A percentile compares a stretch with the other conserved stretches of the same genome.
Evolutionary conservation across 257 asterid genomes (phyloP).

Genomic region (Penstemon davidsonii): DNA sequence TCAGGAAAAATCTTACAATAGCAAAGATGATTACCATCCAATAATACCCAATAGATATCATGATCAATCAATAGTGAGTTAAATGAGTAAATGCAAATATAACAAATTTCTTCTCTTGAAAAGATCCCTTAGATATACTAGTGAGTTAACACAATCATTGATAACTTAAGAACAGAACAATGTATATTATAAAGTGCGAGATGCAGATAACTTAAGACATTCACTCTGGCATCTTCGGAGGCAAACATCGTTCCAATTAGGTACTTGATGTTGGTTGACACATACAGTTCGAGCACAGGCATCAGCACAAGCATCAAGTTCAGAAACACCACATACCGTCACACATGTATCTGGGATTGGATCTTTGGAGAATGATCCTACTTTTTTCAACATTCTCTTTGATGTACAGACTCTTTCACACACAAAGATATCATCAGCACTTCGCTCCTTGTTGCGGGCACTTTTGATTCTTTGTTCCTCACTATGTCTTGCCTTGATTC

Average conservation of each 20-base stretch:
- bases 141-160: no score
- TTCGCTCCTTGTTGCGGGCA: slow-evolving; percentile 82
- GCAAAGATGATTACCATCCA: no score
- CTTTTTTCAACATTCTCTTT: slow-evolving; percentile 93
- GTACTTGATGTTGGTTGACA: slow-evolving; percentile 93
- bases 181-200: slow-evolving; percentile 37
- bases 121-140: no score
- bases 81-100: no score
- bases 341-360: slow-evolving; percentile 91
- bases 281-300: slow-evolving; percentile 96
- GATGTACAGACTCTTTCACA: slow-evolving; percentile 97
- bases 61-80: no score
- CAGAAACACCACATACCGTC: slow-evolving; percentile 95
- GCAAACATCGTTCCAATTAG: slow-evolving; percentile 93
- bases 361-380: slow-evolving; percentile 91
- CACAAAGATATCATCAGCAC: slow-evolving; percentile 77
- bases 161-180: no score
- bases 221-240: slow-evolving; percentile 92
- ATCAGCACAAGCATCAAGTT: slow-evolving; percentile 92
- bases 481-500: slow-evolving; percentile 65
- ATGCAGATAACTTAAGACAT: slow-evolving; percentile 75
- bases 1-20: no score
- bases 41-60: no score
- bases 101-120: no score
- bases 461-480: slow-evolving; percentile 78